Conservation (phyloP, 192 early-diverging fungal species). For the Entomortierella parvispora region DNA sequence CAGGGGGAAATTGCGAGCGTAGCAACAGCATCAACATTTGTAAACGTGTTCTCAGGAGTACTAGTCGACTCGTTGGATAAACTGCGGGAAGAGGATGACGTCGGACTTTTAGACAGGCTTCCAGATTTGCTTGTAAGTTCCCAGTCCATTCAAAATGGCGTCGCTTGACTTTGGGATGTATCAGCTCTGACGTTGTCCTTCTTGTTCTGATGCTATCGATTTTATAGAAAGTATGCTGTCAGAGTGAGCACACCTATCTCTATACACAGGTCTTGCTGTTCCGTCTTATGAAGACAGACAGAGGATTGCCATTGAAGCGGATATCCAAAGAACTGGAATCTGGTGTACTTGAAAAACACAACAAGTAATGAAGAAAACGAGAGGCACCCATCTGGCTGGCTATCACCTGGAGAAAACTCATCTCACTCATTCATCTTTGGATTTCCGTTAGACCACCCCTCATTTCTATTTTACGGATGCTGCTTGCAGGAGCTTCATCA, state of each 20-base stretch:
- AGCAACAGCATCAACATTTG: conserved; percentile 71
- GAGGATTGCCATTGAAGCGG: conserved; percentile 53
- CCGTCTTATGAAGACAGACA: conserved; percentile 53
- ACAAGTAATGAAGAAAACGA: too few relatives aligned
- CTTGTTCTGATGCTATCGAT: background rate
- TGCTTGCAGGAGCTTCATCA: conserved; percentile 51
- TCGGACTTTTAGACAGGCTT: conserved; percentile 63
- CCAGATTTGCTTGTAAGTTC: conserved; percentile 64
- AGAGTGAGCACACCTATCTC: conserved; percentile 66
- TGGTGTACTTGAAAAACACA: conserved; percentile 50
- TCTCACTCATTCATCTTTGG: background rate
- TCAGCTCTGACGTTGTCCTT: background rate
- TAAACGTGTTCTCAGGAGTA: conserved; percentile 72
- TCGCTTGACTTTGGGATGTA: too few relatives aligned
- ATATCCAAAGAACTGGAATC: conserved; percentile 62
- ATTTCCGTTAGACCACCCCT: conserved; percentile 20
- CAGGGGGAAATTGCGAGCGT: conserved; percentile 73
- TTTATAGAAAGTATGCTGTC: conserved; percentile 59
- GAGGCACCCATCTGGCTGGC: background rate
- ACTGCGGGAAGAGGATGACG: conserved; percentile 66
- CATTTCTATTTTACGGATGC: conserved; percentile 44
- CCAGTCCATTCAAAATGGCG: too few relatives aligned
- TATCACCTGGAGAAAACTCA: background rate
- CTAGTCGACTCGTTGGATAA: conserved; percentile 70
- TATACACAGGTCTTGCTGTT: conserved; percentile 60